Base-by-base conservation (phyloP, 257 asterid genomes). In the Marsdenia floribunda region DNA sequence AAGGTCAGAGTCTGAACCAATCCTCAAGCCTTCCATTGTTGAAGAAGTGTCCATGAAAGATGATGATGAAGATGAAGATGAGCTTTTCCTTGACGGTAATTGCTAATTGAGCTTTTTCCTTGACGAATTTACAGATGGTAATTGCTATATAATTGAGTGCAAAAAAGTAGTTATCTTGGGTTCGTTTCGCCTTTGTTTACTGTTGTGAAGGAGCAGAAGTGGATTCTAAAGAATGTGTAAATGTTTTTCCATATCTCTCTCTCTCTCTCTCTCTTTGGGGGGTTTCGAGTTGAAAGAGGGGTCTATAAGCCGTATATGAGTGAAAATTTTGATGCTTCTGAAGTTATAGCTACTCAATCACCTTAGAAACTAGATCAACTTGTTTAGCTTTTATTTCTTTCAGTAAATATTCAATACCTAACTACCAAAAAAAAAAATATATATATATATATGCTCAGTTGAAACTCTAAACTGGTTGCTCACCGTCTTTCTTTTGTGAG, bases 71-170 rank as follows among this genome's bases (percentile, higher is more conserved):
- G 49, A 81, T 1, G 89, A 85, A 55, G 93, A 83, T 71, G 88
- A 71, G 26, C 42, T 76, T 47, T 76, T 83, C 15, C 69, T 75
- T 64, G 92, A 87, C 71, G 91, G n/a, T n/a, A 79, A 65, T 81
- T 78, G 97, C 91, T 89, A 77, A 44, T 44, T 71, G 88, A 73
- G 26, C 47, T 76, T 42, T 76, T 83, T 19, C 10, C 69, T 75
- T 68, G 92, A 87, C 71, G 90, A 79, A 65, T 81, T 78, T 59
- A 88, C 79, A 40, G 86, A 76, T 70, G 97, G 92, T 89, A 77
- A 81, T 35, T 42, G 37, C 19, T 21, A 18, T 12, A 19, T 50
- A 40, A 4, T 37, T 63, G 19, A n/a, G 67, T 14, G n/a, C 35
- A 8, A 60, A 22, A 11, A 19, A 14, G 33, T 16, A 2, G 40